phyloP scores from a whole-genome alignment of 2,329 filamentous ascomycete species.

The Zasmidium cellare region DNA sequence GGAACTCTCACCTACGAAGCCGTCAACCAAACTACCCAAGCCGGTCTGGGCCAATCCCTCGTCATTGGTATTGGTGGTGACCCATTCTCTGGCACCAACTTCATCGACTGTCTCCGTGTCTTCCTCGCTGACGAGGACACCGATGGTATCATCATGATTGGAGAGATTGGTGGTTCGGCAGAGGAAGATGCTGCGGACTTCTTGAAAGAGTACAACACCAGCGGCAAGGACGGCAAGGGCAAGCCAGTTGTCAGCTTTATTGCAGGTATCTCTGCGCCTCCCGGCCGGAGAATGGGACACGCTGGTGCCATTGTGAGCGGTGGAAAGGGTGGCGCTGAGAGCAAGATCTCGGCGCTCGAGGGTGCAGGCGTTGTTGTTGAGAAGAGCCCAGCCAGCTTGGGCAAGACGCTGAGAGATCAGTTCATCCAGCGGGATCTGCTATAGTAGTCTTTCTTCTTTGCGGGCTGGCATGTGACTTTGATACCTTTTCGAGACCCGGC shows the following conservation, averaged over 20 bases:
- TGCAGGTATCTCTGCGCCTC: conserved; percentile 94
- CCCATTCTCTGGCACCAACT: conserved; percentile 98
- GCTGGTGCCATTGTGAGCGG: conserved; percentile 97
- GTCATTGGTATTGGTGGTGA: conserved; percentile 98
- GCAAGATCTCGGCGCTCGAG: conserved; percentile 95
- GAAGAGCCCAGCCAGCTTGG: conserved; percentile 86
- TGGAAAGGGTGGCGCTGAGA: conserved; percentile 96
- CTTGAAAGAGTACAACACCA: conserved; percentile 84
- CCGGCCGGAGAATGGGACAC: conserved; percentile 96
- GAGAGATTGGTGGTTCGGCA: conserved; percentile 94
- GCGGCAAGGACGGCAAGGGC: conserved; percentile 53
- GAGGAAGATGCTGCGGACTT: conserved; percentile 99
- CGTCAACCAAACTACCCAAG: conserved; percentile 98
- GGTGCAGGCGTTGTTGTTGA: conserved; percentile 93
- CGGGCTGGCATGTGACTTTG: conserved; percentile 1
- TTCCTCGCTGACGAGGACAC: conserved; percentile 96
- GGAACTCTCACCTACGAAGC: conserved; percentile 99
- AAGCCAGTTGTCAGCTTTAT: conserved; percentile 99
- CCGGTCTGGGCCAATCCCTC: conserved; percentile 94
- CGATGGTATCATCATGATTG: conserved; percentile 99
- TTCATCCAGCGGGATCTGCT: conserved; percentile 95
- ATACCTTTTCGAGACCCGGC: background rate
- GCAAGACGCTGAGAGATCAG: conserved; percentile 90
- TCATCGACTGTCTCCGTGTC: conserved; percentile 97
- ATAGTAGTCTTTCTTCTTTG: conserved; percentile 52